These are phyloP conservation scores for Kodamaea fungicola DNA, from an alignment of 1,139 yeast genomes.

Conservation along the genomic window DNA sequence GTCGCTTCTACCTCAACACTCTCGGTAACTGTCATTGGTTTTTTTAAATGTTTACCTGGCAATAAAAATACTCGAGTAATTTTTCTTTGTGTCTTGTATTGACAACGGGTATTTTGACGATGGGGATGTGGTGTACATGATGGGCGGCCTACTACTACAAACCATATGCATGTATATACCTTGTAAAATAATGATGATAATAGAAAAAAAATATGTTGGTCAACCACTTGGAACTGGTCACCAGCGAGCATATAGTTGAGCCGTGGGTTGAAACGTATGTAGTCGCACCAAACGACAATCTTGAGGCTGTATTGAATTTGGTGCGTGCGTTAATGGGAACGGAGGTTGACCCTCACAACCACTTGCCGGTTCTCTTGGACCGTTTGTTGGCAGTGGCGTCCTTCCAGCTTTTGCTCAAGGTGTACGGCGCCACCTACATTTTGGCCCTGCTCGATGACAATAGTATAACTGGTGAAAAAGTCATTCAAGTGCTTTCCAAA, in stretches of 20 bases:
- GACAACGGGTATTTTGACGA: background rate
- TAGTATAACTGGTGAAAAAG: no score
- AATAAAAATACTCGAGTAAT: conserved; percentile 6
- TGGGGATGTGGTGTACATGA: background rate
- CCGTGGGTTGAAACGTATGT: background rate
- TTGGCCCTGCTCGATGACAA: no score
- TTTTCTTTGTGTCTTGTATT: background rate
- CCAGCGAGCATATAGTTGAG: background rate
- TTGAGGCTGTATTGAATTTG: background rate
- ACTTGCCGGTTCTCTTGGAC: conserved; percentile 20
- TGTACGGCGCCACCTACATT: no score
- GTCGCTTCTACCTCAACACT: background rate
- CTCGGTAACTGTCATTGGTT: background rate
- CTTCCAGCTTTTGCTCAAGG: conserved; percentile 15
- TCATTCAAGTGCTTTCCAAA: conserved; percentile 5
- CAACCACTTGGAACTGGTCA: background rate
- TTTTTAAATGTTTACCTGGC: background rate
- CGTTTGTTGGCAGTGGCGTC: conserved; percentile 17
- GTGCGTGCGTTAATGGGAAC: conserved; percentile 4
- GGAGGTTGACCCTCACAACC: conserved; percentile 20
- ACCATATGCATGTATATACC: no score
- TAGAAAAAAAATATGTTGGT: background rate
- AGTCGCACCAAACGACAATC: background rate
- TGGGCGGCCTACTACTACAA: no score
- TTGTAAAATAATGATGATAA: no score